phyloP scores from a whole-genome alignment of 2,329 filamentous ascomycete genomes.

The Colletotrichum coccodes region DNA sequence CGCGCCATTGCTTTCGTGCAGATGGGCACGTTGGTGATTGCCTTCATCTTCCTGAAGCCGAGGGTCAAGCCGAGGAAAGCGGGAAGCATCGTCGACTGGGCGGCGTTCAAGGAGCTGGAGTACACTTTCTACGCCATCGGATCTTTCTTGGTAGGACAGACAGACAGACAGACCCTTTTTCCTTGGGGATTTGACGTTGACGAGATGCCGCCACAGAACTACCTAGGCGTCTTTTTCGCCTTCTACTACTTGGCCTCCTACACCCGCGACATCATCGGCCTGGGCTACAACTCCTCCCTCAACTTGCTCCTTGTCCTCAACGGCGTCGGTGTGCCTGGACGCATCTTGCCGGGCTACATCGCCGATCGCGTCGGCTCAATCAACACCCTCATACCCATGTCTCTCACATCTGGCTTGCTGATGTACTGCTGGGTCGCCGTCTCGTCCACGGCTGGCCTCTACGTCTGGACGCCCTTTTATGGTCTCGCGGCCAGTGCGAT shows the following conservation, averaged over 20 bases:
- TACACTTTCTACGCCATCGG: constrained; percentile 53
- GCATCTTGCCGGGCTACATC: constrained; percentile 66
- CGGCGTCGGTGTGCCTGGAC: constrained; percentile 67
- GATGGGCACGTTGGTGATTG: constrained; percentile 52
- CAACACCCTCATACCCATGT: constrained; percentile 66
- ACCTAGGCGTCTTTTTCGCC: constrained; percentile 64
- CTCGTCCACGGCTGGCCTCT: constrained; percentile 58
- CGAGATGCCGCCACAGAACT: constrained; percentile 47
- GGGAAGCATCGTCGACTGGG: constrained; percentile 54
- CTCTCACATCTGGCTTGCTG: constrained; percentile 51
- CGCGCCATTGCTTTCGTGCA: constrained; percentile 70
- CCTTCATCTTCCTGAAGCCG: constrained; percentile 51
- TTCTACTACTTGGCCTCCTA: constrained; percentile 69
- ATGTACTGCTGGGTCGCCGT: constrained; percentile 71
- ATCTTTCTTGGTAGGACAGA: constrained; percentile 38
- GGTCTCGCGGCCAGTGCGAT: constrained; percentile 72
- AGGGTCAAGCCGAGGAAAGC: constrained; percentile 52
- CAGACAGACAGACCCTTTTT: neutral
- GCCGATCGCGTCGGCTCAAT: constrained; percentile 69
- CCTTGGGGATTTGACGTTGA: neutral
- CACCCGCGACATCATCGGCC: constrained; percentile 51
- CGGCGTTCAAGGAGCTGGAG: constrained; percentile 56
- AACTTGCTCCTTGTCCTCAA: constrained; percentile 74
- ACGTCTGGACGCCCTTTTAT: constrained; percentile 71
- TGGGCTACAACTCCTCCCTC: constrained; percentile 62